Percentiles rank a stretch among this genome's conserved stretches.
Evolutionary conservation across 305 asterid genomes (phyloP).

Genomic region (Fraxinus velutina): DNA sequence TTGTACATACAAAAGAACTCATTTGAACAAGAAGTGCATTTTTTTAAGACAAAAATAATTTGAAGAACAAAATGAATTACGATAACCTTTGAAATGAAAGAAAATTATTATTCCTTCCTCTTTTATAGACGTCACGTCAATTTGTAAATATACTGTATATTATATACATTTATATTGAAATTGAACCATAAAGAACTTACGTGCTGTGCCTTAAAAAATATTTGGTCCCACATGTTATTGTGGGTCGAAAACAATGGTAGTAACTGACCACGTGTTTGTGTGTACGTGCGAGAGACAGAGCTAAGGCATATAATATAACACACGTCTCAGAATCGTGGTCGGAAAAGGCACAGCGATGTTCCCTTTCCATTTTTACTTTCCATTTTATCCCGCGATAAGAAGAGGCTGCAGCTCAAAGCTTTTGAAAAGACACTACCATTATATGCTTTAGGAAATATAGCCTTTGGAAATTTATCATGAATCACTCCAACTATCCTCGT

Average conservation of each 20-base stretch:
- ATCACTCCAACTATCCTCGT: constrained; percentile 43
- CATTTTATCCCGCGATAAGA: background rate
- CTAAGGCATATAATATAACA: background rate
- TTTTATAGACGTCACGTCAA: background rate
- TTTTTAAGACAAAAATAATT: too few relatives aligned
- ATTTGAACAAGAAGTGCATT: background rate
- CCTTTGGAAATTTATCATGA: constrained; percentile 22
- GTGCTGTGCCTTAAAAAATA: constrained; percentile 14
- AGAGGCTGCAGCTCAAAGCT: background rate
- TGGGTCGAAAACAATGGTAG: constrained; percentile 19
- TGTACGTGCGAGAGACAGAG: background rate
- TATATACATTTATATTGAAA: constrained; percentile 33
- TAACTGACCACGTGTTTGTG: constrained; percentile 8
- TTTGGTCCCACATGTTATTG: background rate
- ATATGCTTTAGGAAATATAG: background rate
- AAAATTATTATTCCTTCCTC: too few relatives aligned
- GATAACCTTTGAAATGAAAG: background rate
- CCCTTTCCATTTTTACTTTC: background rate
- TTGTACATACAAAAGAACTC: background rate
- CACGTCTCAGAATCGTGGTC: constrained; percentile 3
- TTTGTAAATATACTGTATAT: constrained; percentile 15
- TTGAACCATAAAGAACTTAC: constrained; percentile 1
- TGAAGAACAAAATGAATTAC: background rate
- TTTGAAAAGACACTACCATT: background rate
- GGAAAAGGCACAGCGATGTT: background rate